These are phyloP conservation scores for California macrophylla DNA, from an alignment of 441 rosid genomes.

Conservation along the genomic window DNA sequence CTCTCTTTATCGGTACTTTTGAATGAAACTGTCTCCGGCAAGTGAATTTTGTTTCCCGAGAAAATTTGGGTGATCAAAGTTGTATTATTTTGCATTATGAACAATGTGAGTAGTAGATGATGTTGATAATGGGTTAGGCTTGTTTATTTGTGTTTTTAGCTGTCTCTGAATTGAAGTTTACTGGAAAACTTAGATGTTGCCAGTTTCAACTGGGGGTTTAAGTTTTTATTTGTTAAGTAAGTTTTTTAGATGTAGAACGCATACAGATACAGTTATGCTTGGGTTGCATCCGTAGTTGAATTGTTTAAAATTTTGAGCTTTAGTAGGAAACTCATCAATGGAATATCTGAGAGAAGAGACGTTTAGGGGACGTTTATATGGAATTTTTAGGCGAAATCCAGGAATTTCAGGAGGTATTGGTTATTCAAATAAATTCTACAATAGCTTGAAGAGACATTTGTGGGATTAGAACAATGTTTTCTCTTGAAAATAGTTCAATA, in stretches of 20 bases:
- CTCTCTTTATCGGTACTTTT: not conserved
- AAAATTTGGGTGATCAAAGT: not conserved
- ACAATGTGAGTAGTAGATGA: not conserved
- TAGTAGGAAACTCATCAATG: not conserved
- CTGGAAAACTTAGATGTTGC: not conserved
- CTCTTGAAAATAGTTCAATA: too few species aligned
- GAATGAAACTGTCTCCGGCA: too few species aligned
- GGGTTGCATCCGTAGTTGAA: not conserved
- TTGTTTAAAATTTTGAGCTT: not conserved
- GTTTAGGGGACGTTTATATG: too few species aligned
- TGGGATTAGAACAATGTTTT: too few species aligned
- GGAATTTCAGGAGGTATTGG: too few species aligned
- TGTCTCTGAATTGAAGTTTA: not conserved
- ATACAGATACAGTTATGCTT: not conserved
- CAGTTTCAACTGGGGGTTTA: not conserved
- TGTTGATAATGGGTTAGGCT: not conserved
- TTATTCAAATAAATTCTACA: too few species aligned
- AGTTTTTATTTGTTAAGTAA: not conserved
- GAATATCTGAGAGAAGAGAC: not conserved
- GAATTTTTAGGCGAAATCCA: too few species aligned
- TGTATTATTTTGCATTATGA: not conserved
- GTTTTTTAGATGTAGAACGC: not conserved
- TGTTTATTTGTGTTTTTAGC: not conserved
- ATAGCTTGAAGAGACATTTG: too few species aligned
- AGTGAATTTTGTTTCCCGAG: not conserved